Base-by-base conservation (phyloP, 305 asterid genomes). In the Fraxinus angustifolia region DNA sequence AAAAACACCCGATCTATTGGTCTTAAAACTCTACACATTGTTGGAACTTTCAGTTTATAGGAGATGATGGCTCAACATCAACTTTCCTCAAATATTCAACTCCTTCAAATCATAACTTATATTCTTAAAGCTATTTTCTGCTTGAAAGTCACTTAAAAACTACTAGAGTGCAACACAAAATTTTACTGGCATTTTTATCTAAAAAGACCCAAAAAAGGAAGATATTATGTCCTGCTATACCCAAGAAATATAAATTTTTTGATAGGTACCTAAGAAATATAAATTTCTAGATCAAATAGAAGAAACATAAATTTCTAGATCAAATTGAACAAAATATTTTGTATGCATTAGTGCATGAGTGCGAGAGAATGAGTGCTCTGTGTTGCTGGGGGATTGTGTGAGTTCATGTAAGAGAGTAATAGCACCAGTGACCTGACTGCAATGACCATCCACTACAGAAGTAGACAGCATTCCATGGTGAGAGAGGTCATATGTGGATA, bases 381-480 rank as follows among this genome's bases (percentile, higher is more conserved):
- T 31, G 42, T 67, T 14, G 42, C 75, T 31, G 36, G 19, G 19
- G 73, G 73, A 26, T 28, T 67, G 35, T 62, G 71, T 67, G 36
- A 11, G 36, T 67, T 67, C 8, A 28, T 53, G 77, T 33, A 8
- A 79, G 68, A 71, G 50, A 76, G 58, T n/a, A 33, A 53, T n/a
- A 76, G 75, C 3, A 53, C 76, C 85, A 56, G 19, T 77, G 71
- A 93, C 99, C 98, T 91, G 97, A 86, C 87, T 87, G 77, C 85
- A 87, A 56, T 92, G 92, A 77, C 97, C 97, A 82, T 91, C 97
- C 84, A 90, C 89, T 82, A 79, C 75, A 31, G 86, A 80, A 77
- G 88, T 83, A 78, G 94, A 89, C 77, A 89, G 91, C 81, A 85
- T 71, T 83, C 96, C 97, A 86, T 91, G 92, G 84, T 91, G 92